phyloP scores from a whole-genome alignment of 495 filamentous ascomycete species.

The Penicillium bovifimosum region DNA sequence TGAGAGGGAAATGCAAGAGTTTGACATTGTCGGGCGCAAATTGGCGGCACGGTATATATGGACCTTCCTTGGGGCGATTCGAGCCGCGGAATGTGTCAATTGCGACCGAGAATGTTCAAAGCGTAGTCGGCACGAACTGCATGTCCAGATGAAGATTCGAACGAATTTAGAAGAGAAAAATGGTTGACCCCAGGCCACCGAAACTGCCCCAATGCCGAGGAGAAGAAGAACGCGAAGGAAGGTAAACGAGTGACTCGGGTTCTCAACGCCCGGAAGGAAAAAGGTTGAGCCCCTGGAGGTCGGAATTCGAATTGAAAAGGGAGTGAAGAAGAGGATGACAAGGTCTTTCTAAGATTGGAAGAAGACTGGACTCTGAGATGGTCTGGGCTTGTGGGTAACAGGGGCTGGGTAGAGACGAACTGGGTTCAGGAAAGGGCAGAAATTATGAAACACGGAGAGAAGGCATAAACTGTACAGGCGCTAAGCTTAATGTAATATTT shows the following conservation, averaged over 20 bases:
- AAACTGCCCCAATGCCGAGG: constrained; percentile 18
- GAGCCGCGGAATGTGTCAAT: constrained; percentile 25
- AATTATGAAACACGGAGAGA: constrained; percentile 5
- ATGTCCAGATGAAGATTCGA: constrained; percentile 7
- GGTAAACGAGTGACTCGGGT: constrained; percentile 35
- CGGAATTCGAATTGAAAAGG: constrained; percentile 13
- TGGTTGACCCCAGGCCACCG: constrained; percentile 18
- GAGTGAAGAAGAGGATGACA: constrained; percentile 5
- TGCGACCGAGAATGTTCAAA: constrained; percentile 6
- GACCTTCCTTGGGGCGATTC: constrained; percentile 8
- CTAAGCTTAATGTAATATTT: not conserved
- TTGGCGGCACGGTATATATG: constrained; percentile 1
- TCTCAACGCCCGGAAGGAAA: constrained; percentile 19
- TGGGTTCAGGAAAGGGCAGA: not conserved
- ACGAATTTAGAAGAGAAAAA: not conserved
- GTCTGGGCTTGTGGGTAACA: constrained; percentile 18
- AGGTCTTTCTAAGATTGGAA: constrained; percentile 10
- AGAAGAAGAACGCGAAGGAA: constrained; percentile 15
- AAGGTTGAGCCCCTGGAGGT: constrained; percentile 19
- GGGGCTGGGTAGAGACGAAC: constrained; percentile 4
- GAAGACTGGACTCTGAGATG: constrained; percentile 7
- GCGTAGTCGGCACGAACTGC: constrained; percentile 6
- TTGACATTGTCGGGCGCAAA: constrained; percentile 33
- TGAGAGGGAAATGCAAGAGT: constrained; percentile 68
- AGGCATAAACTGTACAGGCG: not conserved